A percentile compares a stretch with the other conserved stretches of the same genome.
phyloP scores from a whole-genome alignment of 2,329 filamentous ascomycete genomes.

The Albophoma yamanashiensis region DNA sequence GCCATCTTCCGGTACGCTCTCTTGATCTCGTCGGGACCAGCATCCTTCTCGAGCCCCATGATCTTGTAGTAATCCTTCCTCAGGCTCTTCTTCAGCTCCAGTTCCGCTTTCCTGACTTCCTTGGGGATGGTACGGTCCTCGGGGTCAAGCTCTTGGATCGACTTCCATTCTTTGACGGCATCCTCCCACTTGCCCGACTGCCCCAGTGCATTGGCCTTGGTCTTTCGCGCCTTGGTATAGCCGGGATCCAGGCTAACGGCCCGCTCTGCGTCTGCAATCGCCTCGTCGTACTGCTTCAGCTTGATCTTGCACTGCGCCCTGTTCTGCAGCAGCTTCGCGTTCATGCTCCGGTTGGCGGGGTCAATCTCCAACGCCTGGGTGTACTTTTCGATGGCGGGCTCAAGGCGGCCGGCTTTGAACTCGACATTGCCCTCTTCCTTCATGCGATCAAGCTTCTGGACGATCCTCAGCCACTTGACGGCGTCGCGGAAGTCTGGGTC shows the following conservation, averaged over 20 bases:
- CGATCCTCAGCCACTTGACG: slow-evolving; percentile 77
- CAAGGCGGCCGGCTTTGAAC: slow-evolving; percentile 77
- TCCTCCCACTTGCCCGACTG: slow-evolving; percentile 87
- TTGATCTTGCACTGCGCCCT: slow-evolving; percentile 74
- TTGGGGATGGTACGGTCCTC: slow-evolving; percentile 69
- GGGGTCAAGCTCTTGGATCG: slow-evolving; percentile 72
- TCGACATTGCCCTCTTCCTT: slow-evolving; percentile 88
- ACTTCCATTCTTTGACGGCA: slow-evolving; percentile 80
- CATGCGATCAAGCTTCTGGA: slow-evolving; percentile 85
- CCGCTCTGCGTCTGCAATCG: slow-evolving; percentile 76
- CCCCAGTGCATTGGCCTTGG: slow-evolving; percentile 82
- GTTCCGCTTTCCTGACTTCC: slow-evolving; percentile 81
- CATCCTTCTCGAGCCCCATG: slow-evolving; percentile 76
- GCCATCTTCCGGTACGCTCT: slow-evolving; percentile 94
- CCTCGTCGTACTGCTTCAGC: slow-evolving; percentile 73
- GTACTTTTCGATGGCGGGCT: slow-evolving; percentile 77
- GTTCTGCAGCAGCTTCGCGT: slow-evolving; percentile 92
- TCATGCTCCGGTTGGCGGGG: slow-evolving; percentile 79
- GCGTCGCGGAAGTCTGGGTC: slow-evolving; percentile 88
- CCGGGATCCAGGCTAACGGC: slow-evolving; percentile 73
- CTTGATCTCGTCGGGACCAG: slow-evolving; percentile 78
- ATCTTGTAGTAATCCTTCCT: slow-evolving; percentile 99
- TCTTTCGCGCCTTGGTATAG: slow-evolving; percentile 87
- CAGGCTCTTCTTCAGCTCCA: slow-evolving; percentile 95
- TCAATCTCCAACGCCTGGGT: slow-evolving; percentile 75